Conservation (phyloP, 345 rosid genomes). For the Populus euphratica region DNA sequence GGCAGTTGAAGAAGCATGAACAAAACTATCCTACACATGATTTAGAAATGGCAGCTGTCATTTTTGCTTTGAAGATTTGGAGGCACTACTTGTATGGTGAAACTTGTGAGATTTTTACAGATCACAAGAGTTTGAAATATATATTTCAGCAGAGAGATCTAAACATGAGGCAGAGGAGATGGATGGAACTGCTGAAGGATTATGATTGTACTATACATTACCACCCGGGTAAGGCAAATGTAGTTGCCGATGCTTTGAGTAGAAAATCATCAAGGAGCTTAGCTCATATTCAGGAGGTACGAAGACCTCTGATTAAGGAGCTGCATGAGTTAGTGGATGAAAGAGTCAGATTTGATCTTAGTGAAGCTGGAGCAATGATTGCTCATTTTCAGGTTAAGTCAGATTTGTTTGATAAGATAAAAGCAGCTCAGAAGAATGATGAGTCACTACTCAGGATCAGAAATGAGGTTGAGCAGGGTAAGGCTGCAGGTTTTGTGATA, state of each 20-base stretch:
- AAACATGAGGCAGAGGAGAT: not conserved
- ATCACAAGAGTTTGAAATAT: not conserved
- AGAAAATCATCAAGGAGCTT: not conserved
- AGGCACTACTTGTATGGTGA: not conserved
- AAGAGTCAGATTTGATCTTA: too few species aligned
- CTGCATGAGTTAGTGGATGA: too few species aligned
- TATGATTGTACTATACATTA: not conserved
- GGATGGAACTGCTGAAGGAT: not conserved
- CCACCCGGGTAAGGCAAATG: not conserved
- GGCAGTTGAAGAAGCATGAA: not conserved
- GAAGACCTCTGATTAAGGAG: too few species aligned
- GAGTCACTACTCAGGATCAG: not conserved
- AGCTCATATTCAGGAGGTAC: too few species aligned
- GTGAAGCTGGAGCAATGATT: too few species aligned
- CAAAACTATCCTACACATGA: not conserved
- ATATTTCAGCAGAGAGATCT: not conserved
- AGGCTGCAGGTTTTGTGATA: not conserved
- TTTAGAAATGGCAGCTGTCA: not conserved
- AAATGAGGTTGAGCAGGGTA: not conserved
- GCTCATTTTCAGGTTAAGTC: too few species aligned
- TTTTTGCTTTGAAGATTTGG: not conserved
- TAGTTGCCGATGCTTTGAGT: not conserved
- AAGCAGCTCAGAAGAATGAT: too few species aligned
- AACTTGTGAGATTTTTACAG: not conserved
- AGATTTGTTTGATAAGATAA: too few species aligned